Conservation (phyloP, 495 filamentous ascomycete genomes). For the Tuber borchii region DNA sequence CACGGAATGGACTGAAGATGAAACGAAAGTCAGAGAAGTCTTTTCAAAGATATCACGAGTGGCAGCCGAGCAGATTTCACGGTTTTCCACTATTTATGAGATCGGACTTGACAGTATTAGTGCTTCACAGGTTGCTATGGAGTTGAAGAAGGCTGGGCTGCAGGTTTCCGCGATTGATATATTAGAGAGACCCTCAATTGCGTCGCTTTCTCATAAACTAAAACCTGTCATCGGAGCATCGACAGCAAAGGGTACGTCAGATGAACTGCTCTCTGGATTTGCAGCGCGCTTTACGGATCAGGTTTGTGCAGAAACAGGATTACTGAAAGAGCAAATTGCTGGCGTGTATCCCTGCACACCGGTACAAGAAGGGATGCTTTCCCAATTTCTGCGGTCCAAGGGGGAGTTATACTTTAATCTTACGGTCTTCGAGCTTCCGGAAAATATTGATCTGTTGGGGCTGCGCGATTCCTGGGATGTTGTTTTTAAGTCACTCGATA, state of each 20-base stretch:
- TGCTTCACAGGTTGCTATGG: conserved; percentile 66
- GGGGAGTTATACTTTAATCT: conserved; percentile 60
- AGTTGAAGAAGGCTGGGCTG: conserved; percentile 55
- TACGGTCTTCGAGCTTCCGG: conserved; percentile 46
- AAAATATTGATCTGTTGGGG: conserved; percentile 43
- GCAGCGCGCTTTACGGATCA: conserved; percentile 10
- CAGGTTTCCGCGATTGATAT: conserved; percentile 60
- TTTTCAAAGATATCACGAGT: conserved; percentile 53
- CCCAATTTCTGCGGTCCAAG: conserved; percentile 52
- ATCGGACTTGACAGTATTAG: conserved; percentile 85
- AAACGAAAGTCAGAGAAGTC: conserved; percentile 51
- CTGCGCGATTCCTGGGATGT: conserved; percentile 55
- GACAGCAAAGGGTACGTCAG: not conserved
- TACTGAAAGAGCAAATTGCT: conserved; percentile 14
- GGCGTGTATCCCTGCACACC: conserved; percentile 58
- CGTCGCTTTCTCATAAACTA: not conserved
- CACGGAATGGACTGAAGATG: conserved; percentile 49
- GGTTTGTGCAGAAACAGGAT: conserved; percentile 23
- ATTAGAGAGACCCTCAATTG: conserved; percentile 46
- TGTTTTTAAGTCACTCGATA: conserved; percentile 53
- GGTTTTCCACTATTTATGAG: conserved; percentile 64
- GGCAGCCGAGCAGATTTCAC: conserved; percentile 52
- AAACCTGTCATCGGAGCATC: not conserved
- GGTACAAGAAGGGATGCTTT: conserved; percentile 58
- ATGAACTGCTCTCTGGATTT: conserved; percentile 16